Base-by-base conservation (phyloP, 306 rosid species). In the Hippophae tibetana region DNA sequence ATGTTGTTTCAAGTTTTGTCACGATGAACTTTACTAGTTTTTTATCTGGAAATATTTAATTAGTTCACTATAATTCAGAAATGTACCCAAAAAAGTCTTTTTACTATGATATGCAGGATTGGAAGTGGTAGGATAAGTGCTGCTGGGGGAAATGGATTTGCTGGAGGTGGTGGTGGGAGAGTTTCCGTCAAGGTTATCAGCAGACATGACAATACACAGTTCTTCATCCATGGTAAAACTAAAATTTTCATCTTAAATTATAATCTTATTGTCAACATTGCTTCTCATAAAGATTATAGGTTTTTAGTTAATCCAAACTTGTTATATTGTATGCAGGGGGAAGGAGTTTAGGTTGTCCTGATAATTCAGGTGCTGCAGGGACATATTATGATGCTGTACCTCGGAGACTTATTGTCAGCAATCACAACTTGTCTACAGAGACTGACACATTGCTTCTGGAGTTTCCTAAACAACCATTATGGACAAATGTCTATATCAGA, bases 131-230 rank as follows among this genome's bases (percentile, higher is more conserved):
- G 64, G 61, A 62, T 87, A 74, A 83, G 93, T 75, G 92, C 95
- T 23, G 71, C 74, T 8, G 98, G 98, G 58, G 98, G 96, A 63
- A 66, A 73, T 64, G 98, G 98, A 56, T 92, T 87, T 73, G 96
- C 95, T 61, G 96, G 96, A 7, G 96, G 98, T 51, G 98, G 98
- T 58, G 98, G 98, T 58, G 98, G 98, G 75, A 81, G 98, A 74
- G 60, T 92, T 65, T 87, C 98, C 52, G 71, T 87, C 58, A 50
- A 78, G 45, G 95, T 78, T 72, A 83, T 92, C 73, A 81, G 98
- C 75, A 77, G 95, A 80, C 98, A 78, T 61, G 98, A 85, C 71
- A 69, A 48, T 64, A 69, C 86, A 1, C 64, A 69, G 42, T 78
- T 87, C 73, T 80, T 80, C n/a, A 66, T 76, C 65, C 92, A 90